phyloP scores from a whole-genome alignment of 2,329 filamentous ascomycete genomes.

The Colletotrichum sp. region DNA sequence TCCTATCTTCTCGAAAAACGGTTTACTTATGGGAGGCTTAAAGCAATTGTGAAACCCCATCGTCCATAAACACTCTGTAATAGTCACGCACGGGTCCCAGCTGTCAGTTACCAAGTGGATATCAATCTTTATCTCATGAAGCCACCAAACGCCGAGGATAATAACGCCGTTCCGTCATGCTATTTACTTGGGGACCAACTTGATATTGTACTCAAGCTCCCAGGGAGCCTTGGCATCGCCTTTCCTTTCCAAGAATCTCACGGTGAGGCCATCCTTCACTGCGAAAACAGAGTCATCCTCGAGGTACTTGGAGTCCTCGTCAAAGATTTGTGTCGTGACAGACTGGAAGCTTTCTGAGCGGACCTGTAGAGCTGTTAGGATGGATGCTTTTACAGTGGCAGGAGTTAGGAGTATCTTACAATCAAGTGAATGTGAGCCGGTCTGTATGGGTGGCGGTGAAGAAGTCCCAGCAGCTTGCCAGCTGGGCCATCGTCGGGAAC shows the following conservation, averaged over 20 bases:
- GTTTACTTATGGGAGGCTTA: not conserved
- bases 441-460: slow-evolving; percentile 61
- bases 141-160: not conserved
- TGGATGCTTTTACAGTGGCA: not conserved
- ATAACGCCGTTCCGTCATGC: not conserved
- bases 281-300: slow-evolving; percentile 57
- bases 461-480: slow-evolving; percentile 52
- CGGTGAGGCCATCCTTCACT: slow-evolving; percentile 55
- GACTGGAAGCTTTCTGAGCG: slow-evolving; percentile 65
- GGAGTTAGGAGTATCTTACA: slow-evolving; percentile 31
- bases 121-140: not conserved
- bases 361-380: slow-evolving; percentile 21
- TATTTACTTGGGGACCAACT: not conserved
- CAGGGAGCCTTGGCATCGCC: slow-evolving; percentile 53
- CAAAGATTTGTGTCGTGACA: slow-evolving; percentile 78
- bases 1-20: rapidly evolving
- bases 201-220: slow-evolving; percentile 67
- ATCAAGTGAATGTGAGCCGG: slow-evolving; percentile 68
- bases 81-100: not conserved
- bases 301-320: slow-evolving; percentile 67
- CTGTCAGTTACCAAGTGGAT: not conserved
- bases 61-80: not conserved
- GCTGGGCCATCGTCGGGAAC: slow-evolving; percentile 57
- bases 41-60: not conserved
- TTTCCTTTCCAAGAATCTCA: slow-evolving; percentile 42